These are phyloP conservation scores for Royoungia palumana DNA, from an alignment of 768 basidiomycete species.

Conservation along the genomic window DNA sequence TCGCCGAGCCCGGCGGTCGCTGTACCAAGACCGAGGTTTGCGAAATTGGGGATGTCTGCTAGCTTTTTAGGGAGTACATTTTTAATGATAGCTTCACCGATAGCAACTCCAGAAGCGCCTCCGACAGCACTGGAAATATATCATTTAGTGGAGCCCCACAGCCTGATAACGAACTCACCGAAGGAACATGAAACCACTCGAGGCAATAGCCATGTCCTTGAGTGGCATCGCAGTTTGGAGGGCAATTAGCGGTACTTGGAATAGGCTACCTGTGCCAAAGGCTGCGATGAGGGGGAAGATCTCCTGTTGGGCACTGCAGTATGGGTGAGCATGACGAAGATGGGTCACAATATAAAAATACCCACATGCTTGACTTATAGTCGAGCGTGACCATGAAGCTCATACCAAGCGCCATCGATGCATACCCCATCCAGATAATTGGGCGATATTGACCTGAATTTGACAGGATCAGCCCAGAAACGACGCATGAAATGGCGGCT, in stretches of 20 bases:
- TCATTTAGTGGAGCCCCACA: background rate
- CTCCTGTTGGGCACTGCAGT: constrained; percentile 54
- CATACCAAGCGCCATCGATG: constrained; percentile 56
- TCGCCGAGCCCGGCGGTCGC: constrained; percentile 44
- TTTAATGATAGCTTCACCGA: constrained; percentile 69
- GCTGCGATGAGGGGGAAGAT: constrained; percentile 64
- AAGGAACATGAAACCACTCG: constrained; percentile 66
- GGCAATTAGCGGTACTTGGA: constrained; percentile 66
- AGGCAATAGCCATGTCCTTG: constrained; percentile 82
- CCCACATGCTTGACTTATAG: constrained; percentile 42
- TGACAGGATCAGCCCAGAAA: constrained; percentile 56
- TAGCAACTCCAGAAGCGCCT: constrained; percentile 71
- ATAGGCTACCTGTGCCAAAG: constrained; percentile 61
- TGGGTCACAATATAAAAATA: background rate
- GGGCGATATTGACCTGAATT: constrained; percentile 56
- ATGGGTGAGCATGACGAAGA: constrained; percentile 4
- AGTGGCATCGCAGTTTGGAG: constrained; percentile 87
- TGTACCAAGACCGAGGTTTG: constrained; percentile 31
- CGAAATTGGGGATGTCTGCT: constrained; percentile 30
- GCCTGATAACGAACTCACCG: constrained; percentile 38
- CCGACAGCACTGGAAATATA: constrained; percentile 53
- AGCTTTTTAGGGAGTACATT: constrained; percentile 45
- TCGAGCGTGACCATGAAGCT: constrained; percentile 75
- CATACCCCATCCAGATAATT: constrained; percentile 61
- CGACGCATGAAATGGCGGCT: constrained; percentile 47